Evolutionary conservation across 2,329 filamentous ascomycete species (phyloP).

Genomic region (Aspergillus tubingensis): DNA sequence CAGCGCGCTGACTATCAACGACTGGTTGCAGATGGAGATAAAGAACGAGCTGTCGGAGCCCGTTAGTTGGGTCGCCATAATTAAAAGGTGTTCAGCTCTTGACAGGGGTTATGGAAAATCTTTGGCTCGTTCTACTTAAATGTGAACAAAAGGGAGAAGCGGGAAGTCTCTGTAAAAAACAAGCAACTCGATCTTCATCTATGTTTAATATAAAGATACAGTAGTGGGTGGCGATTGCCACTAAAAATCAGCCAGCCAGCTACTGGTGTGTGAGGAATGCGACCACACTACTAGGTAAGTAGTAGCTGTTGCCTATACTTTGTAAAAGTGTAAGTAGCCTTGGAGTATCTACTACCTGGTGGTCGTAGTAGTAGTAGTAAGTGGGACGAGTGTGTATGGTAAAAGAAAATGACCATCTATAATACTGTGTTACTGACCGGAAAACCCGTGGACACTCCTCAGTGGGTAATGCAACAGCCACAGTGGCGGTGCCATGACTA

Average conservation of each 20-base stretch:
- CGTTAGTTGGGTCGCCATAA: neutral
- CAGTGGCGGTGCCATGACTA: constrained; percentile 31
- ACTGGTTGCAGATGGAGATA: neutral
- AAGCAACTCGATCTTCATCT: neutral
- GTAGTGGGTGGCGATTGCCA: no score
- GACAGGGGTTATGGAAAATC: neutral
- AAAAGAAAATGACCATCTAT: neutral
- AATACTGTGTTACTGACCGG: neutral
- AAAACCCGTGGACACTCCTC: neutral
- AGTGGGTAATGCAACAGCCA: constrained; percentile 25
- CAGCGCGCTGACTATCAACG: neutral
- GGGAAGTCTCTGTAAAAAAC: neutral
- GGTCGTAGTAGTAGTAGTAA: neutral
- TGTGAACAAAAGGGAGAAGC: neutral
- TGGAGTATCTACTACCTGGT: no score
- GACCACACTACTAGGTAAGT: no score
- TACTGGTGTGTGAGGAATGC: no score
- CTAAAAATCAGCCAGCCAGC: no score
- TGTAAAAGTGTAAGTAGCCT: no score
- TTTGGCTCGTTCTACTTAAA: neutral
- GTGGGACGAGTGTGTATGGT: neutral
- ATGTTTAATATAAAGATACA: neutral
- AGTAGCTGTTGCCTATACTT: no score
- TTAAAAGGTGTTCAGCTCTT: neutral
- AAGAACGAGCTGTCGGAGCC: neutral